Conservation (phyloP, 495 filamentous ascomycete genomes). For the Hypoxylon fuscum region DNA sequence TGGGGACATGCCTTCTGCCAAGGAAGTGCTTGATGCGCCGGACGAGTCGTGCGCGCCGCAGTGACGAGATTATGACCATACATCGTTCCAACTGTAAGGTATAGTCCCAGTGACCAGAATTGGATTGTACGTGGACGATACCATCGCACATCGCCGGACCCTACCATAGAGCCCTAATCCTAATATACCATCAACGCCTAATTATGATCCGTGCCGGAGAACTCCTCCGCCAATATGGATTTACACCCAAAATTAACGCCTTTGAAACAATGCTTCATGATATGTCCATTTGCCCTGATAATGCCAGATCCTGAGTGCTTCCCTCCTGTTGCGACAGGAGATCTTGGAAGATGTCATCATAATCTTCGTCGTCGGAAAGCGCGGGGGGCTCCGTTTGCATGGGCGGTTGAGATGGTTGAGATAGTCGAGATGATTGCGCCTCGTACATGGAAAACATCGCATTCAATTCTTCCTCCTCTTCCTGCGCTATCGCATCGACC, state of each 20-base stretch:
- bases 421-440: not conserved
- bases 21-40: constrained; percentile 73
- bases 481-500: constrained; percentile 56
- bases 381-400: constrained; percentile 20
- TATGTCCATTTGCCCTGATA: constrained; percentile 44
- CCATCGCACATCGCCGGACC: constrained; percentile 43
- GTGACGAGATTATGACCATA: constrained; percentile 52
- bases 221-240: constrained; percentile 15
- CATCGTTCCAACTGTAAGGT: too few species aligned
- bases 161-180: constrained; percentile 31
- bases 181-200: constrained; percentile 35
- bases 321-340: constrained; percentile 42
- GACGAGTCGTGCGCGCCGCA: constrained; percentile 78
- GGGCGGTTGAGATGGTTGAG: constrained; percentile 24
- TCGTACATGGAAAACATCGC: constrained; percentile 59
- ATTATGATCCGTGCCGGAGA: constrained; percentile 23
- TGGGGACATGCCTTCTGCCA: constrained; percentile 82
- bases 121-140: constrained; percentile 22
- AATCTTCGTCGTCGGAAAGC: constrained; percentile 65
- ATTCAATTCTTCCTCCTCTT: constrained; percentile 68
- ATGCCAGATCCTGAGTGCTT: constrained; percentile 22
- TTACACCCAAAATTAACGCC: not conserved
- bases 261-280: constrained; percentile 30
- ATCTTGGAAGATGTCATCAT: constrained; percentile 61
- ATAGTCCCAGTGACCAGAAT: constrained; percentile 24